Conservation (phyloP, 75 land plant genomes). For the Selaginella tamariscina region DNA sequence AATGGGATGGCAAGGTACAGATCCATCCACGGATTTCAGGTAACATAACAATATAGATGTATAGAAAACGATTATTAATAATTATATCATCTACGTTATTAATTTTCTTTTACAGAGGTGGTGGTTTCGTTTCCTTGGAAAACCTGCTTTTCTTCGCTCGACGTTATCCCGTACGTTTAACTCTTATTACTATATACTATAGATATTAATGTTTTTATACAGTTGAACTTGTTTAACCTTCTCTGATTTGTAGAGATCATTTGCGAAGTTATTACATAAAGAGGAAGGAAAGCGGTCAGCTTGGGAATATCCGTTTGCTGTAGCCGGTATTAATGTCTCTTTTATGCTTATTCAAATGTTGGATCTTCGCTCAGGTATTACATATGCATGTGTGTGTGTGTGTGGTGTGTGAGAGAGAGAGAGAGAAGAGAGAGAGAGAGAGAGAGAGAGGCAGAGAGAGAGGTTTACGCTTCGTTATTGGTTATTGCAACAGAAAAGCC, state of each 20-base stretch:
- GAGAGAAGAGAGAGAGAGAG: too few species aligned
- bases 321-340: slow-evolving; percentile 75
- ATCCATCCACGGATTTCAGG: slow-evolving; percentile 97
- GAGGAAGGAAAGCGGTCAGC: slow-evolving; percentile 50
- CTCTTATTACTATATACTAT: too few species aligned
- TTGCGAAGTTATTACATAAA: slow-evolving; percentile 49
- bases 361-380: slow-evolving; percentile 48
- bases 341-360: slow-evolving; percentile 91
- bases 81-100: background rate
- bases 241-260: slow-evolving; percentile 33
- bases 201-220: background rate
- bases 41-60: slow-evolving; percentile 15
- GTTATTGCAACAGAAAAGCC: slow-evolving; percentile 1
- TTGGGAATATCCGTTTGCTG: slow-evolving; percentile 93
- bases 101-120: slow-evolving; percentile 50
- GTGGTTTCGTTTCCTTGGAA: slow-evolving; percentile 91
- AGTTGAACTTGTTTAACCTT: background rate
- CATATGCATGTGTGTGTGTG: background rate
- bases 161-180: slow-evolving; percentile 72
- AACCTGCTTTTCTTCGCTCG: slow-evolving; percentile 82
- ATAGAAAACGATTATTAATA: slow-evolving; percentile 2
- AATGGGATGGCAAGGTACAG: slow-evolving; percentile 98
- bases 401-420: too few species aligned
- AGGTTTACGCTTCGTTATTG: background rate
- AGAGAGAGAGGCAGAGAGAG: background rate